phyloP scores from a whole-genome alignment of 2,329 filamentous ascomycete genomes.

The Calonectria pauciramosa region DNA sequence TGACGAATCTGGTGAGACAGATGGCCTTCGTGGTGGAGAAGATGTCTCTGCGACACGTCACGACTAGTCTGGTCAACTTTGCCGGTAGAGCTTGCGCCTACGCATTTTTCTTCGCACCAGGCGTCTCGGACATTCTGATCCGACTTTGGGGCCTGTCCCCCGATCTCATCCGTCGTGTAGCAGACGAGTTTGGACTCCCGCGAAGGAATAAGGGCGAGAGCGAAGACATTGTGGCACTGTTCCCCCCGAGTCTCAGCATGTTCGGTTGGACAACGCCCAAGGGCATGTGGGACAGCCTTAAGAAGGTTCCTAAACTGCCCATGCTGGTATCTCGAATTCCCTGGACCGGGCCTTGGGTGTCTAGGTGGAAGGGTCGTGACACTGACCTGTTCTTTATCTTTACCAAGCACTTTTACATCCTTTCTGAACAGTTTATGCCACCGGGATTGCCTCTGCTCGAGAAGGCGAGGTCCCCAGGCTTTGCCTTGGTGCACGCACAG shows the following conservation, averaged over 20 bases:
- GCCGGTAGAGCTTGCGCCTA: conserved; percentile 93
- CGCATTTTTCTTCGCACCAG: conserved; percentile 92
- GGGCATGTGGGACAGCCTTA: conserved; percentile 68
- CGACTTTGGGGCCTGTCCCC: conserved; percentile 83
- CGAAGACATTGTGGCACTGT: conserved; percentile 76
- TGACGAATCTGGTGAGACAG: conserved; percentile 84
- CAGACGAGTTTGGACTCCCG: conserved; percentile 77
- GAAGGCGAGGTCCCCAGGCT: conserved; percentile 78
- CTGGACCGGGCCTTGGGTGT: conserved; percentile 89
- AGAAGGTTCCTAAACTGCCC: conserved; percentile 74
- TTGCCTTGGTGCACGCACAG: conserved; percentile 86
- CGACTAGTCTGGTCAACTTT: conserved; percentile 81
- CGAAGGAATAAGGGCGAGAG: conserved; percentile 68
- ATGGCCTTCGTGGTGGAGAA: conserved; percentile 91
- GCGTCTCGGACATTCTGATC: conserved; percentile 85
- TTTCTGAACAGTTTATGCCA: conserved; percentile 81
- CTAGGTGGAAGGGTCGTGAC: conserved; percentile 88
- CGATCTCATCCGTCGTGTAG: conserved; percentile 77
- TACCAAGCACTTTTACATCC: conserved; percentile 86
- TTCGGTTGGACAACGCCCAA: conserved; percentile 69
- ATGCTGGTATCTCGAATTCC: conserved; percentile 79
- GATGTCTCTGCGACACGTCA: conserved; percentile 81
- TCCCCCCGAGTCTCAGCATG: conserved; percentile 75
- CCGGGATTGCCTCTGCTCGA: conserved; percentile 64
- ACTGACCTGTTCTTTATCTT: conserved; percentile 95